Conservation (phyloP, 176 grass and related monocot genomes). For the Tuctoria greenei region DNA sequence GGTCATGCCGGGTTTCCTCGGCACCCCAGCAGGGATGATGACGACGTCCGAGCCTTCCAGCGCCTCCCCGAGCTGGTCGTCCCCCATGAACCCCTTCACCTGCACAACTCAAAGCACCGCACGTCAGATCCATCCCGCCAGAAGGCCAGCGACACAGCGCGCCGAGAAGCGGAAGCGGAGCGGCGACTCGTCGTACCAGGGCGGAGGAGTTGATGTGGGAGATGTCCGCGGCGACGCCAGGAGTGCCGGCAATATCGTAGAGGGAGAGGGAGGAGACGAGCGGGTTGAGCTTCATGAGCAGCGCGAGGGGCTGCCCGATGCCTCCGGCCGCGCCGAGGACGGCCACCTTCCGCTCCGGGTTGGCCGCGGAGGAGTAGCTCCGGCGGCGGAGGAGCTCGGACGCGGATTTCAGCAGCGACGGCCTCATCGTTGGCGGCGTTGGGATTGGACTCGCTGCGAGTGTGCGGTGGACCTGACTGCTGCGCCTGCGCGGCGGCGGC, state of each 20-base stretch:
- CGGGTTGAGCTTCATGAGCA: slow-evolving; percentile 71
- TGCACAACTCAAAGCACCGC: background rate
- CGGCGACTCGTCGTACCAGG: slow-evolving; percentile 16
- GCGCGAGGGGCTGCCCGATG: slow-evolving; percentile 67
- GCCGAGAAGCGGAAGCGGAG: too few species aligned
- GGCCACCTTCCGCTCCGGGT: slow-evolving; percentile 57
- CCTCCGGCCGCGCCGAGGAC: slow-evolving; percentile 72
- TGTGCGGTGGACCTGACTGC: too few species aligned
- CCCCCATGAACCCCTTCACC: slow-evolving; percentile 52
- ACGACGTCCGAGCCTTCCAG: slow-evolving; percentile 59
- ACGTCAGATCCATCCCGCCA: background rate
- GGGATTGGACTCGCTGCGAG: background rate
- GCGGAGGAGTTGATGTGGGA: slow-evolving; percentile 70
- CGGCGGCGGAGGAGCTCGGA: slow-evolving; percentile 40
- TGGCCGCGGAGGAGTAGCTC: slow-evolving; percentile 27
- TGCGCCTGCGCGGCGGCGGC: background rate
- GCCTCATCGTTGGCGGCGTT: slow-evolving; percentile 33
- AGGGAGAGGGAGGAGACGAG: slow-evolving; percentile 67
- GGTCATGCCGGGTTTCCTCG: slow-evolving; percentile 77
- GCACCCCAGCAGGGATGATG: slow-evolving; percentile 68
- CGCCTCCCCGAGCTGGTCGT: slow-evolving; percentile 55
- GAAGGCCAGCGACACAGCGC: too few species aligned
- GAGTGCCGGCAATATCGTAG: slow-evolving; percentile 64
- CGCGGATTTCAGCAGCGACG: slow-evolving; percentile 37
- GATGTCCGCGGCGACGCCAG: slow-evolving; percentile 67